Conservation (phyloP, 2,329 filamentous ascomycete species). For the Sporothrix euskadiensis region DNA sequence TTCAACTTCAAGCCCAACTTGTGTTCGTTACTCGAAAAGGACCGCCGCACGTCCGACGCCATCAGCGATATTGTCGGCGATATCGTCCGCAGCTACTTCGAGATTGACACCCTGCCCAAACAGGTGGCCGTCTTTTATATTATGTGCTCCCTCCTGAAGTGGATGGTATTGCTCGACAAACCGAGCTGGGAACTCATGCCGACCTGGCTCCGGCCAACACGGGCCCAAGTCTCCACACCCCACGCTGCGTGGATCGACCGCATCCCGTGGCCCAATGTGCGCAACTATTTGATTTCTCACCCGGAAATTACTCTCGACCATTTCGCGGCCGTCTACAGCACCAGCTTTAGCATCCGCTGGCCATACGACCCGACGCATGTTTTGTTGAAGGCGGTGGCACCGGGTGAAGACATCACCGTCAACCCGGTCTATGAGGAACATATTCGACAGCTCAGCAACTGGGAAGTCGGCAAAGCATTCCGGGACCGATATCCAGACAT, state of each 20-base stretch:
- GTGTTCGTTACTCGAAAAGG: conserved; percentile 35
- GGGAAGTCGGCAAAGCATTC: conserved; percentile 38
- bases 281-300: conserved; percentile 38
- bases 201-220: conserved; percentile 37
- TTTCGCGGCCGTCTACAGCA: conserved; percentile 39
- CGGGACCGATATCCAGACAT: conserved; percentile 36
- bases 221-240: conserved; percentile 35
- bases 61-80: conserved; percentile 41
- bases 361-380: conserved; percentile 38
- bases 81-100: conserved; percentile 38
- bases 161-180: conserved; percentile 38
- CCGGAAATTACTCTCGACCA: conserved; percentile 39
- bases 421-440: conserved; percentile 40
- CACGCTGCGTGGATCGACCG: conserved; percentile 41
- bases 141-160: conserved; percentile 39
- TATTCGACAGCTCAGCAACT: conserved; percentile 38
- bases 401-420: conserved; percentile 33
- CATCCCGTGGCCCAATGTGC: conserved; percentile 39
- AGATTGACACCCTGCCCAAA: conserved; percentile 38
- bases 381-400: conserved; percentile 32
- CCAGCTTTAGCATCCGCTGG: conserved; percentile 39
- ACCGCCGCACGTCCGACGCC: conserved; percentile 36
- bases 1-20: conserved; percentile 36
- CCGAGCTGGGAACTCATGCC: conserved; percentile 39
- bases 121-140: conserved; percentile 40